Evolutionary conservation across 2,329 filamentous ascomycete species (phyloP).

Genomic region (Hypocreales sp.): DNA sequence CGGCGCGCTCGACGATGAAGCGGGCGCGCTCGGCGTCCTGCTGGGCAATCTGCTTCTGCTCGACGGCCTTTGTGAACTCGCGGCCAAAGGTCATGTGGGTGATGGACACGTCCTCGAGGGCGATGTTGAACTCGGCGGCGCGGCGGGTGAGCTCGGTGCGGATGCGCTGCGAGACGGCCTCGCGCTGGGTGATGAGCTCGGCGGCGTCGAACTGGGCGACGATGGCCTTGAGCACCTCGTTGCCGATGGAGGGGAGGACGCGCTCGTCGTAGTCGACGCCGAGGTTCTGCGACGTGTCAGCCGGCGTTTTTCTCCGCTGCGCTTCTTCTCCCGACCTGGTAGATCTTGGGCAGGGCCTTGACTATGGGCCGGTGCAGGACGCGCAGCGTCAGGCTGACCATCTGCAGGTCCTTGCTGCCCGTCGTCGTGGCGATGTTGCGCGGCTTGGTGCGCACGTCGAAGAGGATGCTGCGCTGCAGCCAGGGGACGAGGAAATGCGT

Average conservation of each 20-base stretch:
- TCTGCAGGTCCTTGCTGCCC: conserved; percentile 97
- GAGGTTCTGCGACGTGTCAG: conserved; percentile 52
- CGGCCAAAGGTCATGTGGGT: conserved; percentile 99
- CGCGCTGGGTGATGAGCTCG: conserved; percentile 96
- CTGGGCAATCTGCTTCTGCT: conserved; percentile 99
- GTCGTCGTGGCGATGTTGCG: conserved; percentile 96
- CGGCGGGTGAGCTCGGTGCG: conserved; percentile 82
- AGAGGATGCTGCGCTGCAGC: conserved; percentile 88
- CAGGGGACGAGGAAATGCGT: conserved; percentile 94
- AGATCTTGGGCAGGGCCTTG: conserved; percentile 86
- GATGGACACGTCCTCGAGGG: conserved; percentile 95
- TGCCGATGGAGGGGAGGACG: conserved; percentile 95
- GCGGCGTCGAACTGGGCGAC: conserved; percentile 98
- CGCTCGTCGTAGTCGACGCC: conserved; percentile 97
- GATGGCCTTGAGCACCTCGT: conserved; percentile 97
- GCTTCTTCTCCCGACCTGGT: conserved; percentile 55
- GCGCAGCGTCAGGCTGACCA: conserved; percentile 95
- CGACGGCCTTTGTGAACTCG: conserved; percentile 96
- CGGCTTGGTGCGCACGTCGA: conserved; percentile 94
- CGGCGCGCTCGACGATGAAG: conserved; percentile 96
- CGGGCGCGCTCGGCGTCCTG: conserved; percentile 94
- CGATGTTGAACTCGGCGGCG: conserved; percentile 95
- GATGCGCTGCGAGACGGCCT: conserved; percentile 92
- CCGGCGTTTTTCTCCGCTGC: too few relatives aligned
- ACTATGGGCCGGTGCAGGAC: conserved; percentile 93